Conservation (phyloP, 768 basidiomycete genomes). For the Porphyrellus cyaneotinctus region DNA sequence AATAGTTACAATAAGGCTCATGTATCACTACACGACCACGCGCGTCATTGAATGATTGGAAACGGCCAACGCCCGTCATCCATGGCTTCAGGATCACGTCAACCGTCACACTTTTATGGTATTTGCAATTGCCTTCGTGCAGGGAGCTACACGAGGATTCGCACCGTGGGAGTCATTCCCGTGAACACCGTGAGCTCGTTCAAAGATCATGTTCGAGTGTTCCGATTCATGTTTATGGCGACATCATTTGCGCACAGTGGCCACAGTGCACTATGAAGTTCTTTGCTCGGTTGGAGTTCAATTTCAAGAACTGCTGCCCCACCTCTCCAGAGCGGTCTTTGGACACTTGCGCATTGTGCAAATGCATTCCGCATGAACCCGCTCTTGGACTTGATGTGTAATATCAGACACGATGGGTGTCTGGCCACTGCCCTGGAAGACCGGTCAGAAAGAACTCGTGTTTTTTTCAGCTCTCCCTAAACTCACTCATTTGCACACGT, state of each 20-base stretch:
- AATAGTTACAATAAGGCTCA: too few relatives aligned
- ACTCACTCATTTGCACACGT: neutral
- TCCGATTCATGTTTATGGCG: neutral
- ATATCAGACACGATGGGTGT: too few relatives aligned
- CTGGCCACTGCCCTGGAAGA: too few relatives aligned
- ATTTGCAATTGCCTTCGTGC: neutral
- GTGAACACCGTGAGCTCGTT: too few relatives aligned
- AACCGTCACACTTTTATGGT: too few relatives aligned
- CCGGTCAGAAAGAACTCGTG: too few relatives aligned
- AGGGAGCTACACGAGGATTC: neutral
- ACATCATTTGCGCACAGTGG: constrained; percentile 5
- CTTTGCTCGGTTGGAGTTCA: neutral
- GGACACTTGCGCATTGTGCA: neutral
- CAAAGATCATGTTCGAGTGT: neutral
- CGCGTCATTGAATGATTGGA: too few relatives aligned
- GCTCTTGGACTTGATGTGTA: neutral
- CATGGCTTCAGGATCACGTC: too few relatives aligned
- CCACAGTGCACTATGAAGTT: neutral
- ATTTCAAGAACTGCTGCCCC: neutral
- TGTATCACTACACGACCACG: neutral
- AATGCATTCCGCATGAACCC: neutral
- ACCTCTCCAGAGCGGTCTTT: neutral
- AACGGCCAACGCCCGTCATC: too few relatives aligned
- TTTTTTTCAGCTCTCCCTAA: neutral
- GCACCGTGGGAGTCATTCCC: neutral